Conservation (phyloP, 352 stramenopile genomes). For the Peronospora farinosa region DNA sequence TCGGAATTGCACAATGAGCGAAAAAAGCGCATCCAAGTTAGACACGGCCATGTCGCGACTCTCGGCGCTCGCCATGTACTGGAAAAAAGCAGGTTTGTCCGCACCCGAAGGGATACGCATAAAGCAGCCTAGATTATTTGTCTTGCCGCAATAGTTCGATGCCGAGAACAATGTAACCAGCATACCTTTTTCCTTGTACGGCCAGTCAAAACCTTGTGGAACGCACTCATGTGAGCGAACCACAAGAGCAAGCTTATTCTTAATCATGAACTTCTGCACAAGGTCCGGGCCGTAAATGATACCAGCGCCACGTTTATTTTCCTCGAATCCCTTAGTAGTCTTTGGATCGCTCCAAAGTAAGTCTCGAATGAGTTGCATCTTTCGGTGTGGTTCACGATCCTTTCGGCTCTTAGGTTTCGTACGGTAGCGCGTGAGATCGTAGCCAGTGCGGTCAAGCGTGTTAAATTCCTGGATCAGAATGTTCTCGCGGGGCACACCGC, state of each 20-base stretch:
- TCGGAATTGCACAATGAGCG: constrained; percentile 70
- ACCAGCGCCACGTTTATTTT: constrained; percentile 76
- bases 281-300: constrained; percentile 73
- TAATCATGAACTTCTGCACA: constrained; percentile 82
- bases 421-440: constrained; percentile 71
- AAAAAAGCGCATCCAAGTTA: constrained; percentile 82
- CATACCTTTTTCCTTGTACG: constrained; percentile 76
- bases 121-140: constrained; percentile 82
- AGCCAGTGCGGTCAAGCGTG: constrained; percentile 49
- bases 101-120: constrained; percentile 70
- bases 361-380: constrained; percentile 75
- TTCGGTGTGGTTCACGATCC: constrained; percentile 45
- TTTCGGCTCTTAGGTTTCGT: constrained; percentile 50
- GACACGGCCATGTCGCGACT: constrained; percentile 74
- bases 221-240: constrained; percentile 85
- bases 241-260: constrained; percentile 76
- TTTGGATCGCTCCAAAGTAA: constrained; percentile 82
- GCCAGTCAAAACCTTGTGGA: constrained; percentile 72
- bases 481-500: constrained; percentile 65
- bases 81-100: constrained; percentile 79
- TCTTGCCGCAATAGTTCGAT: constrained; percentile 82
- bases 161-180: constrained; percentile 84
- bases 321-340: constrained; percentile 50
- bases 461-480: constrained; percentile 56
- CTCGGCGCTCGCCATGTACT: constrained; percentile 82